Evolutionary conservation across 2,329 filamentous ascomycete species (phyloP), one percentile per base, ranked within the genome.

Genomic region (Albifimbria verrucaria): DNA sequence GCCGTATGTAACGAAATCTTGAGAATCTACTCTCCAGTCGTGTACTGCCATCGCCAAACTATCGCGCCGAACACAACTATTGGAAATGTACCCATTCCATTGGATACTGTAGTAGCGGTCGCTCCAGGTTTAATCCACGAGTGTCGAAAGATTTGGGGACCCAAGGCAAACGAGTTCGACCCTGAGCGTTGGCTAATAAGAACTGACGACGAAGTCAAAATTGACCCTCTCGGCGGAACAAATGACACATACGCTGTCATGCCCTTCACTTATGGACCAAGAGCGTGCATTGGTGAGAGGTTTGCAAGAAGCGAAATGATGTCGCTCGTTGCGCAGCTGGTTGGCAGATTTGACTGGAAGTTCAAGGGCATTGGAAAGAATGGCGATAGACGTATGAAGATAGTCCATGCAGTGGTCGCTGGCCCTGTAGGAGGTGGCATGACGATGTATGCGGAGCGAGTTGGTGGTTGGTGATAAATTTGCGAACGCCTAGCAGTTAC

Each of bases 221-320:
- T 55, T 42, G 54, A 55, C 49, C 54, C 54, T n/a, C 51, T 55
- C 9, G 54, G 54, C 24, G 51, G 54, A n/a, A 55, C 54, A 18
- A 49, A 49, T 23, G 45, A 53, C 41, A 52, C 54, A 21, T 55
- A 52, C 48, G 46, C 46, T 4, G 46, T 48, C 12, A 48, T 48
- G 46, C 46, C 46, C 24, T 48, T 48, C 17, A 48, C 46, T 3
- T 48, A 48, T 22, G 46, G 46, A 32, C 46, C 46, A 26, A 24
- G 46, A 7, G 17, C 18, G 7, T 48, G 46, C n/a, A 48, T 48
- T 22, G 46, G 46, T 22, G 46, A 48, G 18, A 25, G 46, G 3
- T 48, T 48, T 21, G 46, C 46, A 12, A 36, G 46, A 6, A 26
- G 46, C 18, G 46, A 48, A 20, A 48, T 48, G 46, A 17, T 48